A percentile compares a stretch with the other conserved stretches of the same genome.
Evolutionary conservation across 2,329 filamentous ascomycete species (phyloP).

Genomic region (Lasiodiplodia sp.): DNA sequence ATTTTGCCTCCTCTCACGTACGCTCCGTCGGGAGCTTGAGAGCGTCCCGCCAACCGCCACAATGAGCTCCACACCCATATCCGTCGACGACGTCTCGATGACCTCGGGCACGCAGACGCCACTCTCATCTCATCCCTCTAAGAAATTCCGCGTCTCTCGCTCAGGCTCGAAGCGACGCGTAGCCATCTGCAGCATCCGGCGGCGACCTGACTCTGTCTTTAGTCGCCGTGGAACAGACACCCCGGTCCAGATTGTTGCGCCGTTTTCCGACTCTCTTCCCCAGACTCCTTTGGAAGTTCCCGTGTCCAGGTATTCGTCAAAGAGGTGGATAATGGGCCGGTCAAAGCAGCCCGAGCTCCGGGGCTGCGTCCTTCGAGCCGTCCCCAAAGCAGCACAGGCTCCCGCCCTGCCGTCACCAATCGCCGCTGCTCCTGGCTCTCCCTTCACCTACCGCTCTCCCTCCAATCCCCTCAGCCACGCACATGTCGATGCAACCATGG

Average conservation of each 20-base stretch:
- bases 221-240: constrained; percentile 42
- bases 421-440: not conserved
- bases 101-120: not conserved
- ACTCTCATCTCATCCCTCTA: constrained; percentile 5
- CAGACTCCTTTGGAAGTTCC: not conserved
- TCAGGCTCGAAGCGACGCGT: constrained; percentile 1
- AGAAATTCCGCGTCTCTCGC: constrained; percentile 3
- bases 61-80: not conserved
- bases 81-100: not conserved
- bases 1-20: constrained; percentile 10
- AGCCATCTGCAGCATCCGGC: constrained; percentile 7
- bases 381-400: constrained; percentile 35
- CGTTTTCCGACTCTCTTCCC: not conserved
- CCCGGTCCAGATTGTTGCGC: constrained; percentile 29
- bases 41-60: not conserved
- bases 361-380: constrained; percentile 45
- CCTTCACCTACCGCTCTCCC: not conserved
- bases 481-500: constrained; percentile 42
- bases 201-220: constrained; percentile 42
- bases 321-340: constrained; percentile 26
- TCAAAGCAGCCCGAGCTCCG: constrained; percentile 24
- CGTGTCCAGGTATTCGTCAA: constrained; percentile 9
- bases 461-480: constrained; percentile 35
- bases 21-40: not conserved
- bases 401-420: constrained; percentile 12